A percentile compares a stretch with the other conserved stretches of the same genome.
Evolutionary conservation across 2,329 filamentous ascomycete species (phyloP).

Genomic region (Cadophora gregata): DNA sequence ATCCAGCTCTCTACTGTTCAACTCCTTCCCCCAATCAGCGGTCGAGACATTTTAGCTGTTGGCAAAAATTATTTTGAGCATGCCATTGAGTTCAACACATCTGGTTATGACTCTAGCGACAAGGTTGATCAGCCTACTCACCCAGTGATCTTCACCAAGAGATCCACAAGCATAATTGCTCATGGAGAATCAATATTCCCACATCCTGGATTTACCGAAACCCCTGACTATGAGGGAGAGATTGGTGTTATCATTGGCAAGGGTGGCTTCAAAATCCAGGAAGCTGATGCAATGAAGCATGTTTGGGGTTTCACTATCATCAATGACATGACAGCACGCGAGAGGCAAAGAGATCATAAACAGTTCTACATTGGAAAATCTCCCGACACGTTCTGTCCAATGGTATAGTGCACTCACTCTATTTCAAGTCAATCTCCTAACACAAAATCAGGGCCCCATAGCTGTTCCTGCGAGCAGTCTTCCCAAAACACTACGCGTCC

Average conservation of each 20-base stretch:
- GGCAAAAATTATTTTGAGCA: conserved; percentile 64
- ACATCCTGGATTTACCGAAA: conserved; percentile 56
- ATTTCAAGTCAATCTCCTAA: conserved; percentile 1
- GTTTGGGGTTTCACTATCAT: conserved; percentile 54
- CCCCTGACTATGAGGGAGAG: conserved; percentile 57
- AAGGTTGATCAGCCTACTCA: conserved; percentile 58
- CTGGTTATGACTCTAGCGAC: conserved; percentile 60
- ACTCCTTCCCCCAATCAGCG: conserved; percentile 53
- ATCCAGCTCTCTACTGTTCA: conserved; percentile 47
- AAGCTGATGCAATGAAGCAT: conserved; percentile 36
- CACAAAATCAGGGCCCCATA: conserved; percentile 52
- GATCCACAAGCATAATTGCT: conserved; percentile 50
- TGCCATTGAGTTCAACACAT: conserved; percentile 61
- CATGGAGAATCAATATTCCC: conserved; percentile 47
- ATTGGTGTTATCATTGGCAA: conserved; percentile 60
- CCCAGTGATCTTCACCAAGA: conserved; percentile 63
- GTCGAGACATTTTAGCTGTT: conserved; percentile 59
- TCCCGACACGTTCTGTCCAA: conserved; percentile 60
- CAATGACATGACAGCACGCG: conserved; percentile 62
- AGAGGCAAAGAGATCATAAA: conserved; percentile 63
- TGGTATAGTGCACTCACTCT: conserved; percentile 44
- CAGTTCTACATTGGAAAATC: conserved; percentile 66
- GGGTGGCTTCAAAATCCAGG: conserved; percentile 50
- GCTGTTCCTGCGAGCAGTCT: conserved; percentile 55
- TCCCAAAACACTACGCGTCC: conserved; percentile 48